These are phyloP conservation scores for Trichoderma polysporum DNA, from an alignment of 2,329 filamentous ascomycete genomes.

Conservation along the genomic window DNA sequence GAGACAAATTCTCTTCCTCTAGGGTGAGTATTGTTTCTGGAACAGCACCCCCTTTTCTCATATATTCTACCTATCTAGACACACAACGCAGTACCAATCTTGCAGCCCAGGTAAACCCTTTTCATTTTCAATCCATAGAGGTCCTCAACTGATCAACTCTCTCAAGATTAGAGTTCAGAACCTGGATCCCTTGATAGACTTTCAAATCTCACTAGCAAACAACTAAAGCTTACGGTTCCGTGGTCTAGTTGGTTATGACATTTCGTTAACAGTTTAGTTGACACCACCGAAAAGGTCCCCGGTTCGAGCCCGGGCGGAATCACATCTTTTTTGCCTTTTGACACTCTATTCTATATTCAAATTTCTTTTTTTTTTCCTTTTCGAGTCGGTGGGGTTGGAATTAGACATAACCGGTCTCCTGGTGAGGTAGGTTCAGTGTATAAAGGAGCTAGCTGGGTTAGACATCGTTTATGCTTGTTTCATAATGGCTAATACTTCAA, in stretches of 20 bases:
- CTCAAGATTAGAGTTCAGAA: not conserved
- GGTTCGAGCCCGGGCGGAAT: constrained; percentile 42
- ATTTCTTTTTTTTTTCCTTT: not conserved
- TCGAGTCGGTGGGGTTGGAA: not conserved
- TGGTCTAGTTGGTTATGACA: constrained; percentile 44
- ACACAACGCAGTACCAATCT: not conserved
- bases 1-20: not conserved
- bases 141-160: not conserved
- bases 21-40: not conserved
- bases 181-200: not conserved
- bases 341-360: not conserved
- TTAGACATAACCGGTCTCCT: not conserved
- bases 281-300: constrained; percentile 40
- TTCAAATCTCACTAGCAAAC: too few relatives aligned
- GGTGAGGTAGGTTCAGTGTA: not conserved
- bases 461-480: not conserved
- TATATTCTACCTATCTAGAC: not conserved
- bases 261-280: constrained; percentile 36
- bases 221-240: constrained; percentile 30
- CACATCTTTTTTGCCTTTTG: constrained; percentile 27
- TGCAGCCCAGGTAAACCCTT: not conserved
- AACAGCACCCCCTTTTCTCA: not conserved
- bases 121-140: not conserved
- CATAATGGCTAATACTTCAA: not conserved
- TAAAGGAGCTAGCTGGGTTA: not conserved